Conservation (phyloP, 345 rosid species). For the Hevea brasiliensis region DNA sequence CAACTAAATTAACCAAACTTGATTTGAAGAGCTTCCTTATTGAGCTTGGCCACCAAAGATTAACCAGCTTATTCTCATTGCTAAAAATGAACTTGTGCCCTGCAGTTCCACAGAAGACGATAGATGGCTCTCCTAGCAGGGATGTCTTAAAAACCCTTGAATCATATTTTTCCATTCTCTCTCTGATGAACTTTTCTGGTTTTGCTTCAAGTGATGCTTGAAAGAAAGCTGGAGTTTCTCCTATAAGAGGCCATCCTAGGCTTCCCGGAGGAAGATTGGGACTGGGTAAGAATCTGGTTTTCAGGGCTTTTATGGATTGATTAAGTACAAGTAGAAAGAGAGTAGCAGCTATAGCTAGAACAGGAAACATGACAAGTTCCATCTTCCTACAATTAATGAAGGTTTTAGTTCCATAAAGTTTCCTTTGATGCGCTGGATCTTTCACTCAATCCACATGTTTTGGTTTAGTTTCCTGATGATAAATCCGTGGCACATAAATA, state of each 20-base stretch:
- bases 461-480: too few species aligned
- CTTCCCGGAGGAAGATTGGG: constrained; percentile 19
- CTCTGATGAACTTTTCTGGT: constrained; percentile 2
- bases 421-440: too few species aligned
- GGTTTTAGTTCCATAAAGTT: too few species aligned
- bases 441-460: too few species aligned
- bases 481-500: too few species aligned
- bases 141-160: constrained; percentile 13
- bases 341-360: too few species aligned
- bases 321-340: too few species aligned
- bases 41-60: constrained; percentile 9
- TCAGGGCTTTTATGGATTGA: too few species aligned
- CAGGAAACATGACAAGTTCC: too few species aligned
- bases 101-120: constrained; percentile 9
- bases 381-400: too few species aligned
- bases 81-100: constrained; percentile 16
- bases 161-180: constrained; percentile 15
- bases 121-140: not conserved
- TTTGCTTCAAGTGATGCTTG: not conserved
- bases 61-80: constrained; percentile 20
- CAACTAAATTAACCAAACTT: constrained; percentile 16
- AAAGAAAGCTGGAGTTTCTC: not conserved
- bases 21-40: not conserved
- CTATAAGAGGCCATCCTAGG: constrained; percentile 18
- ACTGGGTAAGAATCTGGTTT: too few species aligned